Base-by-base conservation (phyloP, 768 basidiomycete genomes). In the Sporobolomyces pararoseus region DNA sequence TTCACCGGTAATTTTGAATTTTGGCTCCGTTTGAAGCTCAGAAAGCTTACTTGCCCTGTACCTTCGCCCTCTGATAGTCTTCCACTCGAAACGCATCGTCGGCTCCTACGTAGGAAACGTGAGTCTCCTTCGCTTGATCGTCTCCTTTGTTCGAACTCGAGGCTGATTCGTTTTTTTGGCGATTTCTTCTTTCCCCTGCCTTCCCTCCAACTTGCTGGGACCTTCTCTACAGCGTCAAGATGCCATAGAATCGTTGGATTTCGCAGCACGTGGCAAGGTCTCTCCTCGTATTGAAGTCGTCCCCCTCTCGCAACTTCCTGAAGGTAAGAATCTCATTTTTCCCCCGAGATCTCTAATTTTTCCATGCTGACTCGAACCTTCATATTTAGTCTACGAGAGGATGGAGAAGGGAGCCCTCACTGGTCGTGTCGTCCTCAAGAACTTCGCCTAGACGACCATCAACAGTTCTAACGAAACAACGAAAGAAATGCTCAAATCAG, bases 221-320 rank as follows among this genome's bases (percentile, higher is more conserved):
- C n/a, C 7, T n/a, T 23, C 47, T 21, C 47, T 49, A 37, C 21
- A 57, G 55, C 85, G 89, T 46, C 90, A 91, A 79, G 92, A 94
- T 76, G 86, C 90, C 4, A 78, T 84, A 14, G 91, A 95, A 79
- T 89, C 92, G 0, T 80, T 94, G 51, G 84, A 85, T 3, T 86
- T 93, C 55, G 91, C 90, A 1, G 84, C 86, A 0, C 77, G 81
- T 39, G 89, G 89, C 19, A 84, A 85, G 61, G 88, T 91, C 63
- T 88, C 85, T 89, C 65, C 91, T 63, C 86, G 87, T 77, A 87
- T 89, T 73, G 87, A 88, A 76, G 81, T 85, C 68, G 87, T 90
- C 68, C 84, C 83, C 64, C 85, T 92, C 66, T 88, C 89, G 75
- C 90, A 94, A 21, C 85, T 97, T 44, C 89, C 85, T n/a, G 88